These are phyloP conservation scores for Colletotrichum plurivorum DNA, from an alignment of 2,329 filamentous ascomycete genomes.

Conservation along the genomic window DNA sequence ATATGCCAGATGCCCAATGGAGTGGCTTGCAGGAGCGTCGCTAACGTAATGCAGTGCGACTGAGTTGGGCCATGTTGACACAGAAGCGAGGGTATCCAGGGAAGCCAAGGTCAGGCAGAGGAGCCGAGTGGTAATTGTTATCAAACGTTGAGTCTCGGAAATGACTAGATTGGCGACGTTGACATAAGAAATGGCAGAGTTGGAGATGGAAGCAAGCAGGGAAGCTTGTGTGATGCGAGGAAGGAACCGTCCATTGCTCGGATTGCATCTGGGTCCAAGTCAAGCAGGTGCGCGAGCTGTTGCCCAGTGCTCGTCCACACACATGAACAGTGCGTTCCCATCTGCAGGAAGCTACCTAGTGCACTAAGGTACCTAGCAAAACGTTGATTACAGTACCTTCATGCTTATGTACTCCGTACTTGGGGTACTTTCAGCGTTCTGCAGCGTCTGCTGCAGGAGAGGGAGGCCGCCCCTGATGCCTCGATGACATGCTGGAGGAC, in stretches of 20 bases:
- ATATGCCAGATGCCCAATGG: slow-evolving; percentile 32
- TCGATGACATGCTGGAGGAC: slow-evolving; percentile 19
- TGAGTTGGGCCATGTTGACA: slow-evolving; percentile 17
- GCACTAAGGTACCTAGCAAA: not conserved
- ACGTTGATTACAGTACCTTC: not conserved
- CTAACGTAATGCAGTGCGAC: slow-evolving; percentile 34
- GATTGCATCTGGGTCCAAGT: slow-evolving; percentile 28
- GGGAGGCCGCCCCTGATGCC: not conserved
- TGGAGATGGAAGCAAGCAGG: slow-evolving; percentile 9
- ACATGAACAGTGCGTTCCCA: not conserved
- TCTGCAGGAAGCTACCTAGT: slow-evolving; percentile 16
- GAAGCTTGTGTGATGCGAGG: slow-evolving; percentile 5
- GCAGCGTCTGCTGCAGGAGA: not conserved
- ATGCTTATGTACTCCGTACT: too few species aligned
- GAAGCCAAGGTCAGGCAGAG: not conserved
- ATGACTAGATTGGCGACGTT: slow-evolving; percentile 22
- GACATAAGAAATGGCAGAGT: slow-evolving; percentile 22
- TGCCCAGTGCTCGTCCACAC: not conserved
- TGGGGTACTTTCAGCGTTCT: not conserved
- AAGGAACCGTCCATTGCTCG: slow-evolving; percentile 5
- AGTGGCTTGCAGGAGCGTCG: slow-evolving; percentile 29
- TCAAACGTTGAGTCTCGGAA: not conserved
- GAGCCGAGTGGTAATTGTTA: slow-evolving; percentile 6
- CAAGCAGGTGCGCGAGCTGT: not conserved
- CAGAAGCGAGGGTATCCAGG: slow-evolving; percentile 9